A percentile compares a stretch with the other conserved stretches of the same genome.
phyloP scores from a whole-genome alignment of 176 grass and related monocot genomes.

The Cocos nucifera region DNA sequence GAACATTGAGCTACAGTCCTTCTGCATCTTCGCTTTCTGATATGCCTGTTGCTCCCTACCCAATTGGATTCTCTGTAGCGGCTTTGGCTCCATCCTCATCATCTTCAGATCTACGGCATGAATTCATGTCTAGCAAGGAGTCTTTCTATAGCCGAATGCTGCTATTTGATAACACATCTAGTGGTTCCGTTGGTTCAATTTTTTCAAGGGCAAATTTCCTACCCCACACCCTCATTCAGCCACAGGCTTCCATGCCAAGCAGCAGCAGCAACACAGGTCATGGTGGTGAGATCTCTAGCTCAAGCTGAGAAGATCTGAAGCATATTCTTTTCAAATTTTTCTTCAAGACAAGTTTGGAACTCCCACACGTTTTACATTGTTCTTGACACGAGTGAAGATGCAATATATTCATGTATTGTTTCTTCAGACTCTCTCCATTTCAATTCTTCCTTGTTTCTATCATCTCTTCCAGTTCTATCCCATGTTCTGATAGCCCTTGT shows the following conservation, averaged over 20 bases:
- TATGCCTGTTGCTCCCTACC: conserved; percentile 29
- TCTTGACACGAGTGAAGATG: background rate
- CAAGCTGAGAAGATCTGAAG: conserved; percentile 6
- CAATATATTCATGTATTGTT: background rate
- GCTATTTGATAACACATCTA: conserved; percentile 5
- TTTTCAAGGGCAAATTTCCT: background rate
- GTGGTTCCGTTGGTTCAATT: conserved; percentile 4
- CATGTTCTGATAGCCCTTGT: background rate
- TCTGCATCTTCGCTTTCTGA: conserved; percentile 34
- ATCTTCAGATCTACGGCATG: conserved; percentile 16
- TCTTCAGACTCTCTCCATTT: background rate
- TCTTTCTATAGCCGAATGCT: conserved; percentile 6
- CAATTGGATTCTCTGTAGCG: conserved; percentile 17
- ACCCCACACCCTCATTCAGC: background rate
- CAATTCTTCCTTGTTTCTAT: background rate
- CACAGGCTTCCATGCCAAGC: background rate
- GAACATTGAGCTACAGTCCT: conserved; percentile 28
- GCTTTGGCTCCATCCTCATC: conserved; percentile 7
- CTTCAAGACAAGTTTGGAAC: background rate
- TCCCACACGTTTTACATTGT: background rate
- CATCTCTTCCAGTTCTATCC: background rate
- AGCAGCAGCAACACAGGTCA: conserved; percentile 2
- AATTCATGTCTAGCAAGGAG: conserved; percentile 21
- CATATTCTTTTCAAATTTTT: conserved; percentile 4
- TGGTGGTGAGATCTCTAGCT: conserved; percentile 1